phyloP scores from a whole-genome alignment of 345 rosid species.

The Microcos paniculata region DNA sequence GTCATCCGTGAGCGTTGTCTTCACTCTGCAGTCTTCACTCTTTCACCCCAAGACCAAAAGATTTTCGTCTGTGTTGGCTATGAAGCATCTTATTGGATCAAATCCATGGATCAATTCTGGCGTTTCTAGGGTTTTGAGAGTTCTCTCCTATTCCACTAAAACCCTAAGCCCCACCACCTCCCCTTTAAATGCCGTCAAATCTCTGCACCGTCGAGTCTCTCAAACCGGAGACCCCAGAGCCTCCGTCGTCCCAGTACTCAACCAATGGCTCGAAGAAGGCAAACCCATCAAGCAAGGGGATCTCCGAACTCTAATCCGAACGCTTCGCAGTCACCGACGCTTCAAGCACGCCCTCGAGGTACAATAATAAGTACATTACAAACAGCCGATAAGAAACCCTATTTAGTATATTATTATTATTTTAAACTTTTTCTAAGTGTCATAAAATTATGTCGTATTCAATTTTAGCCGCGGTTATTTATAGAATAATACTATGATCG shows the following conservation, averaged over 20 bases:
- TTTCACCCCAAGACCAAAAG: neutral
- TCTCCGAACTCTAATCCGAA: conserved; percentile 34
- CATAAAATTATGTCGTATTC: neutral
- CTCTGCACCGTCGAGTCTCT: conserved; percentile 37
- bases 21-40: neutral
- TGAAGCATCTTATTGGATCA: neutral
- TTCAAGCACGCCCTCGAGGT: conserved; percentile 59
- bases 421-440: neutral
- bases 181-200: conserved; percentile 19
- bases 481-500: neutral
- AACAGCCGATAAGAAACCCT: neutral
- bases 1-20: no score
- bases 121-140: conserved; percentile 7
- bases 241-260: conserved; percentile 38
- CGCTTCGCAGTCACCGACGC: conserved; percentile 41
- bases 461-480: no score
- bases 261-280: conserved; percentile 58
- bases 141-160: conserved; percentile 13
- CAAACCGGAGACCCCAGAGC: conserved; percentile 32
- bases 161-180: conserved; percentile 9
- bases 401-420: no score
- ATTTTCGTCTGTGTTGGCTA: neutral
- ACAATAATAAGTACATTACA: no score
- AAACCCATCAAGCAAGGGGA: conserved; percentile 26
- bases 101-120: neutral